These are phyloP conservation scores for Mycena pura DNA, from an alignment of 768 basidiomycete genomes.

Conservation along the genomic window DNA sequence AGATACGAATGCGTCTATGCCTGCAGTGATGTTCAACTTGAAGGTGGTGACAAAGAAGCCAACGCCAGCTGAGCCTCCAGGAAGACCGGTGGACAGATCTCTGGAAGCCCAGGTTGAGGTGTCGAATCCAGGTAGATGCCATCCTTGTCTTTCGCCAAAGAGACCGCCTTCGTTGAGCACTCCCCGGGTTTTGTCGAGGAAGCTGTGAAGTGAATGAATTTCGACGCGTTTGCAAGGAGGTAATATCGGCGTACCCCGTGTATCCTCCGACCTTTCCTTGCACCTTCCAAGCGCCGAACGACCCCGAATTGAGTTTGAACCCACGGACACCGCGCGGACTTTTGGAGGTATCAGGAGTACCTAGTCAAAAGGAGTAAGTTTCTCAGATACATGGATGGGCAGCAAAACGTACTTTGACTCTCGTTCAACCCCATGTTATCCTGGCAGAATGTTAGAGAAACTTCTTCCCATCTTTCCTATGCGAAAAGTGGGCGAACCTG, in stretches of 20 bases:
- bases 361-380: slow-evolving; percentile 30
- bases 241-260: slow-evolving; percentile 60
- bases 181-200: slow-evolving; percentile 73
- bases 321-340: slow-evolving; percentile 82
- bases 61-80: slow-evolving; percentile 64
- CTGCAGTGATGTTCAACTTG: slow-evolving; percentile 61
- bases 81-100: slow-evolving; percentile 65
- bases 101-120: slow-evolving; percentile 65
- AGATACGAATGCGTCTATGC: slow-evolving; percentile 72
- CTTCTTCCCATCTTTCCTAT: not conserved
- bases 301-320: slow-evolving; percentile 69
- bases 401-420: slow-evolving; percentile 35
- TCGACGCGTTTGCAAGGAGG: no score
- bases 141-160: slow-evolving; percentile 72
- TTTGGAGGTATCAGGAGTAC: slow-evolving; percentile 60
- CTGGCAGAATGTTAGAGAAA: slow-evolving; percentile 38
- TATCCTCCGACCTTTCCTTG: slow-evolving; percentile 83
- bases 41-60: slow-evolving; percentile 86
- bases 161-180: slow-evolving; percentile 77
- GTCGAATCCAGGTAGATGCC: slow-evolving; percentile 78
- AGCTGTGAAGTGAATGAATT: no score
- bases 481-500: slow-evolving; percentile 52
- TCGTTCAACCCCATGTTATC: slow-evolving; percentile 86
- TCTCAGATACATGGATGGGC: not conserved
- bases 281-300: slow-evolving; percentile 70